A percentile compares a stretch with the other conserved stretches of the same genome.
phyloP scores from a whole-genome alignment of 192 early-diverging fungal species.

The Coemansia sp. region DNA sequence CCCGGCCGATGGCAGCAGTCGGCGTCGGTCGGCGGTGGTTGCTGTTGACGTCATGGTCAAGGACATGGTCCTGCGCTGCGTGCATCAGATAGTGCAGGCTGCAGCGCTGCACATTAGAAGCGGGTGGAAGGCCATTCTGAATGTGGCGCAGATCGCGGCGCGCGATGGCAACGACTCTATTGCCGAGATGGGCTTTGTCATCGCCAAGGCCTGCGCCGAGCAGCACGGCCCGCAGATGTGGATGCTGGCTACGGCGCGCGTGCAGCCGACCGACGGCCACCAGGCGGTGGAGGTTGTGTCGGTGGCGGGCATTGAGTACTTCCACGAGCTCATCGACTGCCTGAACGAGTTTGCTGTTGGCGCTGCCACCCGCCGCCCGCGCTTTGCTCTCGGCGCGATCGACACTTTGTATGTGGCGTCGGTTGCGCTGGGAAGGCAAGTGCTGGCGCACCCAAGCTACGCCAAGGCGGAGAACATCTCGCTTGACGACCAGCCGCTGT shows the following conservation, averaged over 20 bases:
- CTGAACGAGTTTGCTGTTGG: conserved; percentile 45
- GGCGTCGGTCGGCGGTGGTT: conserved; percentile 5
- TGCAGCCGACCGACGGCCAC: neutral
- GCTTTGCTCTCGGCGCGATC: conserved; percentile 44
- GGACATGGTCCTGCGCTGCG: conserved; percentile 77
- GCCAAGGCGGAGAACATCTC: conserved; percentile 7
- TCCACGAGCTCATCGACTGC: conserved; percentile 49
- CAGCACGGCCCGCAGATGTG: conserved; percentile 41
- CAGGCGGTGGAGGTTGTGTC: conserved; percentile 18
- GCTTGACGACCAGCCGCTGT: conserved; percentile 60
- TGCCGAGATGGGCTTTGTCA: conserved; percentile 71
- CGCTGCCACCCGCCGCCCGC: conserved; percentile 22
- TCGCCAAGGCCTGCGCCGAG: conserved; percentile 42
- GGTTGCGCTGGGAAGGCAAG: conserved; percentile 25
- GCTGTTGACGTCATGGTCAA: conserved; percentile 53
- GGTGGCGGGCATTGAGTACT: conserved; percentile 45
- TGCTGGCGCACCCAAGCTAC: conserved; percentile 20
- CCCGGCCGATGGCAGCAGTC: neutral
- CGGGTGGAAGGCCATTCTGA: conserved; percentile 75
- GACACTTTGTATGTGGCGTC: conserved; percentile 39
- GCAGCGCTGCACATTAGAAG: conserved; percentile 74
- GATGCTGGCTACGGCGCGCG: conserved; percentile 12
- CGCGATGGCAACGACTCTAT: conserved; percentile 68
- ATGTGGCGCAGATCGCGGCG: conserved; percentile 63
- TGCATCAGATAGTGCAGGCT: conserved; percentile 72